A percentile compares a stretch with the other conserved stretches of the same genome.
Evolutionary conservation across 2,329 filamentous ascomycete genomes (phyloP).

Genomic region (Helotiales sp.): DNA sequence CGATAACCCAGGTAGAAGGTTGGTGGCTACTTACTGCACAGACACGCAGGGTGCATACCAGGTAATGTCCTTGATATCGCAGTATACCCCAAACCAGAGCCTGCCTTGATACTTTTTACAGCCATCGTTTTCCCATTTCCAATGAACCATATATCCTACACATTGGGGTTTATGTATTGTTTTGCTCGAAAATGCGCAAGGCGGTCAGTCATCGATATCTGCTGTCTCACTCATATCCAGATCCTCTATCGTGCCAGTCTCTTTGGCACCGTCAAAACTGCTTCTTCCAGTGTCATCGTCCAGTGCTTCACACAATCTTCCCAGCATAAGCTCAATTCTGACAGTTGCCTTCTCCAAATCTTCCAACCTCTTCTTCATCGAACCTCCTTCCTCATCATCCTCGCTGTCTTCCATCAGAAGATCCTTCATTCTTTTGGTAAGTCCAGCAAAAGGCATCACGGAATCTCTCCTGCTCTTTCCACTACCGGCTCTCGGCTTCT

Average conservation of each 20-base stretch:
- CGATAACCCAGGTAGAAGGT: too few relatives aligned
- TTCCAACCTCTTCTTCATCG: slow-evolving; percentile 23
- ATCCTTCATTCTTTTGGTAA: slow-evolving; percentile 25
- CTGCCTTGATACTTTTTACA: too few relatives aligned
- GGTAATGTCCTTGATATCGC: too few relatives aligned
- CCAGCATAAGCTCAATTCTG: slow-evolving; percentile 32
- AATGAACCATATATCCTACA: too few relatives aligned
- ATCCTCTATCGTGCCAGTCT: slow-evolving; percentile 17
- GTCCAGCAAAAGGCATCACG: slow-evolving; percentile 29
- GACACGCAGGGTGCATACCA: too few relatives aligned
- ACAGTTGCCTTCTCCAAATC: slow-evolving; percentile 26
- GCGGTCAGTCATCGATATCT: slow-evolving; percentile 18
- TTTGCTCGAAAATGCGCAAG: too few relatives aligned
- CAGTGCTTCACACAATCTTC: slow-evolving; percentile 25
- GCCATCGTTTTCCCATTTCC: too few relatives aligned
- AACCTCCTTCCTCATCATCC: slow-evolving; percentile 14
- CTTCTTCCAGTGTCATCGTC: slow-evolving; percentile 14
- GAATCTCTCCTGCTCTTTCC: slow-evolving; percentile 28
- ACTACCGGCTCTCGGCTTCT: slow-evolving; percentile 11
- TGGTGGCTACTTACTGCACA: too few relatives aligned
- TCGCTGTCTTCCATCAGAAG: slow-evolving; percentile 24
- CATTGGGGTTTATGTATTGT: too few relatives aligned
- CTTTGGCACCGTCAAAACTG: slow-evolving; percentile 1
- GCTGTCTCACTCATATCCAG: slow-evolving; percentile 25
- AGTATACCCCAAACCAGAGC: too few relatives aligned